phyloP scores from a whole-genome alignment of 345 rosid species.

The Pugionium dolabratum region DNA sequence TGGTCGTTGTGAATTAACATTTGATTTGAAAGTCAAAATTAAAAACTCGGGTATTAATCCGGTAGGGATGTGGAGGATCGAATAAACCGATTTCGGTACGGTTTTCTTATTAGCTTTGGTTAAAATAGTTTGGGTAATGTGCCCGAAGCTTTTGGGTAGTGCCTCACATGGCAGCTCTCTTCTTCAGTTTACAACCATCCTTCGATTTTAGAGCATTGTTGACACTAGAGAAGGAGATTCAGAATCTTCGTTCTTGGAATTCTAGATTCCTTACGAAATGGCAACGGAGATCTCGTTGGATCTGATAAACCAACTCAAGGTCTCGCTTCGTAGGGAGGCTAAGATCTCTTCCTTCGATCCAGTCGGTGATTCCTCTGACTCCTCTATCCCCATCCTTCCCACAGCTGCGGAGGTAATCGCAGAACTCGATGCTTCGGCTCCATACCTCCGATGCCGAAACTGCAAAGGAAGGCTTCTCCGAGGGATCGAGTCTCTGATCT shows the following conservation, averaged over 20 bases:
- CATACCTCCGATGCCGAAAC: conserved; percentile 62
- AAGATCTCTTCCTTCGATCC: conserved; percentile 60
- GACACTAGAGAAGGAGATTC: not conserved
- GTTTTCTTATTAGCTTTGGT: conserved; percentile 22
- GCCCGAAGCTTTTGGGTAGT: conserved; percentile 3
- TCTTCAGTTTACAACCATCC: conserved; percentile 7
- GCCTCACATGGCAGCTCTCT: conserved; percentile 21
- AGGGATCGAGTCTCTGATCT: conserved; percentile 58
- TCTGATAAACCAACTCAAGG: conserved; percentile 54
- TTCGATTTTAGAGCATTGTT: not conserved
- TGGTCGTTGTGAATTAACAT: too few species aligned
- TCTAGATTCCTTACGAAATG: conserved; percentile 46
- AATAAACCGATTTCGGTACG: not conserved
- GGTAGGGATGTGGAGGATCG: not conserved
- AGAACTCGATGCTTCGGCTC: conserved; percentile 61
- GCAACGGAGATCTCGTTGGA: conserved; percentile 58
- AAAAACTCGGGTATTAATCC: too few species aligned
- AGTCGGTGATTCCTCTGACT: conserved; percentile 36
- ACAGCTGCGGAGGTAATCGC: conserved; percentile 50
- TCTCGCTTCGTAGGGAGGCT: conserved; percentile 64
- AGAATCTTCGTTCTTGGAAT: not conserved
- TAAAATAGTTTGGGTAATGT: conserved; percentile 17
- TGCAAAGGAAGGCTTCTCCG: conserved; percentile 69
- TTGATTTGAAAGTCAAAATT: too few species aligned
- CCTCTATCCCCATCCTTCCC: conserved; percentile 40